Base-by-base conservation (phyloP, 2,329 filamentous ascomycete genomes). In the Colletotrichum sp. region DNA sequence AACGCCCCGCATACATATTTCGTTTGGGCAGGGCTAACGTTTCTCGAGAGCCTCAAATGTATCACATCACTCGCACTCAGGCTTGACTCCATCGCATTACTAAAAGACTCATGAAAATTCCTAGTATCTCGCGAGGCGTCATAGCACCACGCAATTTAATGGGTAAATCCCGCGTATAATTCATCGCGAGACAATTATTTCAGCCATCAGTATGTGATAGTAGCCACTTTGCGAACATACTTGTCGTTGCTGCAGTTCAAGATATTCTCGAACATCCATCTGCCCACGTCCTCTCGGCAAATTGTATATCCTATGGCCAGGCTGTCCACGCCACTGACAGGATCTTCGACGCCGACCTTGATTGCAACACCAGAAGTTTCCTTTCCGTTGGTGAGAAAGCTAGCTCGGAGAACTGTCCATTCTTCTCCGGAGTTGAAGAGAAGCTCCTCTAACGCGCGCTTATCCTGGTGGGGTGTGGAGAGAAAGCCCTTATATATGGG, bases 381-480 rank as follows among this genome's bases (percentile, higher is more conserved):
- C 4, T 76, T 71, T 15, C 78, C 71, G 34, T 85, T 79, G 6
- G 79, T 80, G n/a, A 85, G 79, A 13, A 83, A 62, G 60, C 82
- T 84, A 3, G 81, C 77, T 13, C 84, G 78, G 8, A 84, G 70
- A 9, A 85, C 68, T 9, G 84, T 84, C 79, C 79, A 86, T 16
- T 72, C 55, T 72, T 80, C 80, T 18, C 75, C 76, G 56, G 78
- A 79, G 7, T 58, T 78, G 8, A 81, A 65, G n/a, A 87, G 71
- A 6, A 80, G 22, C 8, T 81, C 78, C 80, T 89, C 88, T 87
- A 89, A 87, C 25, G 78, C 82, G 69, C 79, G 81, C 83, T 89
- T 89, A 76, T 89, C 88, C 60, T 70, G 77, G 77, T 88, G 87
- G 25, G 87, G 83, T 12, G 79, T 79, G 52, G 78, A 78, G 27